phyloP scores from a whole-genome alignment of 2,329 filamentous ascomycete species.

The Pezicula rhizophila region DNA sequence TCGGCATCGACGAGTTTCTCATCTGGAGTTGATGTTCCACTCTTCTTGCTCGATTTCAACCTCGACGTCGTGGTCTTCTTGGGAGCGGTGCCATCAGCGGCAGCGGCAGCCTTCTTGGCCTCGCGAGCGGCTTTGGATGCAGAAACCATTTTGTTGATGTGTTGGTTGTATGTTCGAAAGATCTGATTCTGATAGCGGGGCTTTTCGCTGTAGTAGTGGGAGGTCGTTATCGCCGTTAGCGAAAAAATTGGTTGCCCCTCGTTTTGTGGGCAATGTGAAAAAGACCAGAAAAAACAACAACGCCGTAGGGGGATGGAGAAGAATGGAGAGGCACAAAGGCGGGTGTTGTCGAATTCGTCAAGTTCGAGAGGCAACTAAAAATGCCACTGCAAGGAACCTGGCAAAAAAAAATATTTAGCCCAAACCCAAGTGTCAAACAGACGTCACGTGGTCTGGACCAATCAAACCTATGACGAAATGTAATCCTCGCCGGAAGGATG shows the following conservation, averaged over 20 bases:
- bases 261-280: background rate
- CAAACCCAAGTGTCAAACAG: too few species aligned
- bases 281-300: background rate
- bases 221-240: too few species aligned
- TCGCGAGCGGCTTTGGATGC: conserved; percentile 67
- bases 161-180: conserved; percentile 3
- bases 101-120: conserved; percentile 65
- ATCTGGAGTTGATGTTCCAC: conserved; percentile 62
- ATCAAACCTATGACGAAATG: too few species aligned
- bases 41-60: conserved; percentile 59
- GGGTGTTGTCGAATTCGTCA: background rate
- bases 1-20: conserved; percentile 64
- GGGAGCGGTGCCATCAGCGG: conserved; percentile 65
- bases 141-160: conserved; percentile 51
- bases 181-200: background rate
- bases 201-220: background rate
- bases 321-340: background rate
- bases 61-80: conserved; percentile 74
- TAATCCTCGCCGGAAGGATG: too few species aligned
- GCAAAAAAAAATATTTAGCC: too few species aligned
- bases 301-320: background rate
- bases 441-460: too few species aligned
- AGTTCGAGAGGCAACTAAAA: background rate
- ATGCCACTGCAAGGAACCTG: too few species aligned
- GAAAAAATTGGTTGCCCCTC: too few species aligned